phyloP scores from a whole-genome alignment of 495 filamentous ascomycete species.

The Aspergillus cristatus region DNA sequence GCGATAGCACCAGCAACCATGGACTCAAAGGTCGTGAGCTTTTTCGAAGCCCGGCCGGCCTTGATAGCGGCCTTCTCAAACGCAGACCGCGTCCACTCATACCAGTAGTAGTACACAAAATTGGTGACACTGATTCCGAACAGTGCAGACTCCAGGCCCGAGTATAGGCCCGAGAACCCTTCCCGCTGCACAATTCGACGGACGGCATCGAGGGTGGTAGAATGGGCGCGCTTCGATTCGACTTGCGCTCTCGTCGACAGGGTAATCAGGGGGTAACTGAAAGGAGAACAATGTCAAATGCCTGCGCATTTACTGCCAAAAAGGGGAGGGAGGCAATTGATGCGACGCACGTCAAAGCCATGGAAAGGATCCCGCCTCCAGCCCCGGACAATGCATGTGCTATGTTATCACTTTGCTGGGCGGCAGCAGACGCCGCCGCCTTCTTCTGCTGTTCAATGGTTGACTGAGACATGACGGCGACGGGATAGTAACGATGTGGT shows the following conservation, averaged over 20 bases:
- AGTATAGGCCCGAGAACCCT: constrained; percentile 77
- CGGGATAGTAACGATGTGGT: no score
- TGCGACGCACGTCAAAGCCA: constrained; percentile 75
- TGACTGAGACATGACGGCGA: constrained; percentile 31
- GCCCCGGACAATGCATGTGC: constrained; percentile 82
- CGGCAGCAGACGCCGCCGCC: constrained; percentile 35
- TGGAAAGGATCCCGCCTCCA: constrained; percentile 87
- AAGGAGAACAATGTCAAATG: constrained; percentile 11
- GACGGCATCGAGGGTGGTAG: constrained; percentile 68
- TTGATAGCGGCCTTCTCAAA: constrained; percentile 75
- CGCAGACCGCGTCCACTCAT: constrained; percentile 88
- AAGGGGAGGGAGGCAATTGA: constrained; percentile 2
- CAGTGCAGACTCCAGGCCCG: constrained; percentile 79
- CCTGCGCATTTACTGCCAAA: neutral
- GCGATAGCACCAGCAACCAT: constrained; percentile 96
- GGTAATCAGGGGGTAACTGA: constrained; percentile 89
- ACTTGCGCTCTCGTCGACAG: constrained; percentile 97
- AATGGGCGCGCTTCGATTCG: constrained; percentile 86
- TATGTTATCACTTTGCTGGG: constrained; percentile 80
- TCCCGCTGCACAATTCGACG: constrained; percentile 85
- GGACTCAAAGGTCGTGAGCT: constrained; percentile 78
- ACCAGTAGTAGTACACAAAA: constrained; percentile 99
- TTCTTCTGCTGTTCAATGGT: constrained; percentile 25
- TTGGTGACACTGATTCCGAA: constrained; percentile 98
- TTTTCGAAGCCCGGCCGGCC: constrained; percentile 67